Evolutionary conservation across 164 flowering plant species (phyloP).

Genomic region (Aristolochia fimbriata): DNA sequence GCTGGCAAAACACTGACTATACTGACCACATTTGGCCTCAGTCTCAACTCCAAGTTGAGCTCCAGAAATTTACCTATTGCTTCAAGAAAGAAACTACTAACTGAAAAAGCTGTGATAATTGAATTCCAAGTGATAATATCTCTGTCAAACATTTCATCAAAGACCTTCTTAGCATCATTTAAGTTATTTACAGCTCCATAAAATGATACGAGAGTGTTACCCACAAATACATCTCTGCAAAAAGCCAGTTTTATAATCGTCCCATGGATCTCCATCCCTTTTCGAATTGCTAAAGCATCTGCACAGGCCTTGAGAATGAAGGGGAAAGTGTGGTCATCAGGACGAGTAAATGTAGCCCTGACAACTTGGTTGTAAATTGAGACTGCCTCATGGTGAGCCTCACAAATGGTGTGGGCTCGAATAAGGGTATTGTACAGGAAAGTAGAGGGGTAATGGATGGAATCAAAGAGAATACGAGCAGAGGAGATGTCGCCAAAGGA

Average conservation of each 20-base stretch:
- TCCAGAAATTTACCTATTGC: constrained; percentile 6
- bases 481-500: constrained; percentile 5
- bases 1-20: constrained; percentile 50
- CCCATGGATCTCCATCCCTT: constrained; percentile 14
- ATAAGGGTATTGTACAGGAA: constrained; percentile 13
- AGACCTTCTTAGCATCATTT: constrained; percentile 5
- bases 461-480: constrained; percentile 8
- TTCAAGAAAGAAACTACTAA: constrained; percentile 3
- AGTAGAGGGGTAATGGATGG: constrained; percentile 1
- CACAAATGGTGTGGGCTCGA: constrained; percentile 4
- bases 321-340: constrained; percentile 15
- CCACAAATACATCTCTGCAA: constrained; percentile 11
- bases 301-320: constrained; percentile 14
- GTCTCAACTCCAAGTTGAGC: constrained; percentile 8
- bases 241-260: constrained; percentile 7
- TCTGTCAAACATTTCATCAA: constrained; percentile 13
- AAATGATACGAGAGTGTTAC: constrained; percentile 10
- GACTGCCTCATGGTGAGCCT: not conserved
- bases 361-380: constrained; percentile 4
- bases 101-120: constrained; percentile 1
- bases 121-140: constrained; percentile 14
- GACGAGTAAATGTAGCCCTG: not conserved
- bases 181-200: not conserved
- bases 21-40: constrained; percentile 36
- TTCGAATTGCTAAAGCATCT: not conserved